Conservation (phyloP, 2,329 filamentous ascomycete species). For the Fusarium sp. region DNA sequence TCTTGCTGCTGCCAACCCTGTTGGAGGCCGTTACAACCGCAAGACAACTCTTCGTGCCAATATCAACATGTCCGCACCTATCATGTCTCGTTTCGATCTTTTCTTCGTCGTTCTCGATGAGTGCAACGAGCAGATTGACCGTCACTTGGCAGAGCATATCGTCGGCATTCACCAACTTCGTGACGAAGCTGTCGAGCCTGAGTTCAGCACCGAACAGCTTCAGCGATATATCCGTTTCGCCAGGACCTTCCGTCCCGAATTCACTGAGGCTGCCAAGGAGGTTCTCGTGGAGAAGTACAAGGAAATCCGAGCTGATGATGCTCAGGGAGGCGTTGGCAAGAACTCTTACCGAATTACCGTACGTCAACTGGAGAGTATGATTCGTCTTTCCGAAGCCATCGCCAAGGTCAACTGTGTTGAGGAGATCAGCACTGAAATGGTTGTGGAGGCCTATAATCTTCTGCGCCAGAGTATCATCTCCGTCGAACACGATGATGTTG, state of each 20-base stretch:
- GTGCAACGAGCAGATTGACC: constrained; percentile 91
- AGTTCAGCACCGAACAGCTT: constrained; percentile 95
- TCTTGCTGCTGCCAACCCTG: constrained; percentile 94
- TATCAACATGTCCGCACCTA: constrained; percentile 98
- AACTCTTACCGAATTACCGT: constrained; percentile 99
- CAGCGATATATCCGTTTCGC: constrained; percentile 98
- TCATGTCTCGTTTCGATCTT: constrained; percentile 99
- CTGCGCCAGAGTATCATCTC: constrained; percentile 95
- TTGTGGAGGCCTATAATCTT: constrained; percentile 91
- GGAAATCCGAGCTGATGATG: constrained; percentile 91
- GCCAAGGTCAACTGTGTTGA: constrained; percentile 97
- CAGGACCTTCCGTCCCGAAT: constrained; percentile 91
- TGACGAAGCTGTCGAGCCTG: constrained; percentile 89
- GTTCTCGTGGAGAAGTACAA: constrained; percentile 94
- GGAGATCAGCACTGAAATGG: constrained; percentile 85
- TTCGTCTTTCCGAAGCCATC: constrained; percentile 95
- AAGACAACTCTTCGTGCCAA: constrained; percentile 94
- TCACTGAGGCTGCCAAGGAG: constrained; percentile 86
- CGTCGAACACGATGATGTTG: constrained; percentile 96
- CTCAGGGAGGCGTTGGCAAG: constrained; percentile 90
- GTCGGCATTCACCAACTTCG: constrained; percentile 92
- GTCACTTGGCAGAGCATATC: constrained; percentile 93
- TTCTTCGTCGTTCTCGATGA: constrained; percentile 99
- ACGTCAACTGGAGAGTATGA: constrained; percentile 93
- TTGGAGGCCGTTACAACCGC: constrained; percentile 95